Percentiles rank a stretch among this genome's conserved stretches.
Evolutionary conservation across 768 basidiomycete species (phyloP).

Genomic region (Mycena indigotica): DNA sequence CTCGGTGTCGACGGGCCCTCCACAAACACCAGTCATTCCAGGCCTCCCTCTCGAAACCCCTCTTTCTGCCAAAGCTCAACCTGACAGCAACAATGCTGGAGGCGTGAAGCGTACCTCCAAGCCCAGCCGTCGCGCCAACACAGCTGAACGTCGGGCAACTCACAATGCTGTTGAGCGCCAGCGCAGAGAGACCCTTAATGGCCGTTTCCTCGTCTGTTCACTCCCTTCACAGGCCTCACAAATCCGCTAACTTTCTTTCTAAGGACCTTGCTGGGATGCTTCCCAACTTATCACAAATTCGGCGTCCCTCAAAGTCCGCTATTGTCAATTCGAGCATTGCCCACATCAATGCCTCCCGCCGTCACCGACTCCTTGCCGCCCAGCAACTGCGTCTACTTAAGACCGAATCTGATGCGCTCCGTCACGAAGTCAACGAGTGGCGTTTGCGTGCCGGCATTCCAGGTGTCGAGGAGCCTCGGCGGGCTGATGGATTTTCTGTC

Average conservation of each 20-base stretch:
- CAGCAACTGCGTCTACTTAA: slow-evolving; percentile 81
- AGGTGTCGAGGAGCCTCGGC: slow-evolving; percentile 70
- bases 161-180: slow-evolving; percentile 82
- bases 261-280: slow-evolving; percentile 91
- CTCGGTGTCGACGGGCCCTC: slow-evolving; percentile 21
- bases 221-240: slow-evolving; percentile 1
- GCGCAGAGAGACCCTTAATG: slow-evolving; percentile 73
- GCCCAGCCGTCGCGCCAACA: slow-evolving; percentile 85
- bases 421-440: slow-evolving; percentile 94
- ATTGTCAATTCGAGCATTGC: slow-evolving; percentile 97
- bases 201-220: slow-evolving; percentile 74
- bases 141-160: slow-evolving; percentile 75
- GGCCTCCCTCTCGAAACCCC: slow-evolving; percentile 19
- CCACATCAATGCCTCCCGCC: slow-evolving; percentile 79
- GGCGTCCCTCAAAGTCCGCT: slow-evolving; percentile 93
- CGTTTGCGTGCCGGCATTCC: slow-evolving; percentile 77
- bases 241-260: not conserved
- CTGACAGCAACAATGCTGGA: slow-evolving; percentile 24
- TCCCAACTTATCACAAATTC: slow-evolving; percentile 90
- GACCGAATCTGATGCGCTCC: slow-evolving; percentile 81
- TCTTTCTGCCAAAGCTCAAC: not conserved
- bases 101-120: slow-evolving; percentile 69
- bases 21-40: slow-evolving; percentile 15
- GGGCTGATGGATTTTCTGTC: slow-evolving; percentile 73
- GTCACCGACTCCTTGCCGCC: slow-evolving; percentile 82